These are phyloP conservation scores for Triangularia setosa DNA, from an alignment of 2,329 filamentous ascomycete genomes.

Conservation along the genomic window DNA sequence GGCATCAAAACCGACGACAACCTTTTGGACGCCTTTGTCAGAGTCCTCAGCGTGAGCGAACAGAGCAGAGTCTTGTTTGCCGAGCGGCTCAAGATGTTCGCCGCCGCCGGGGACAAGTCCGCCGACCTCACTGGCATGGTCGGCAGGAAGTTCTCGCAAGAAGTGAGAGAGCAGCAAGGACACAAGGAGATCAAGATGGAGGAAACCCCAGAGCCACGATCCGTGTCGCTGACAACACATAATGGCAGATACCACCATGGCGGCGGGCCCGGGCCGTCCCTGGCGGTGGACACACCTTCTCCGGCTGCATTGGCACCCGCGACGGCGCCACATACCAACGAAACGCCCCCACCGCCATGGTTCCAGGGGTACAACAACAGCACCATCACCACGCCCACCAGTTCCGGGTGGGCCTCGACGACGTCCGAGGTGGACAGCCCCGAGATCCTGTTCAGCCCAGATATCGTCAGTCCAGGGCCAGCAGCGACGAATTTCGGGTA, in stretches of 20 bases:
- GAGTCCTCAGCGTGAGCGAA: constrained; percentile 41
- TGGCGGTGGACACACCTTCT: not conserved
- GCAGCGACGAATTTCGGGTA: not conserved
- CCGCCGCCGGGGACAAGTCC: constrained; percentile 11
- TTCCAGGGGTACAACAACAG: not conserved
- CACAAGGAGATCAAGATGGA: not conserved
- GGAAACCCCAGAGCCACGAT: not conserved
- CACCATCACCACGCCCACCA: not conserved
- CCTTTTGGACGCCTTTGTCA: constrained; percentile 42
- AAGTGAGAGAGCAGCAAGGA: not conserved
- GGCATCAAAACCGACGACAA: constrained; percentile 35
- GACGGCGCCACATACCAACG: not conserved
- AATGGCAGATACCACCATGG: not conserved
- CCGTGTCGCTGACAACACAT: not conserved
- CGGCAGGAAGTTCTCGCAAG: not conserved
- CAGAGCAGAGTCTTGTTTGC: constrained; percentile 43
- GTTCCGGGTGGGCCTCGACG: not conserved
- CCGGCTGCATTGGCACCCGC: not conserved
- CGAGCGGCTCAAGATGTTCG: constrained; percentile 40
- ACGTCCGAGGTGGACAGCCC: not conserved
- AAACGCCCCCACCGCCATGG: not conserved
- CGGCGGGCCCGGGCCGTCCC: not conserved
- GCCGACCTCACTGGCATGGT: not conserved
- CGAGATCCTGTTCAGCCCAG: not conserved
- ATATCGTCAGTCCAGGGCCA: not conserved